Conservation (phyloP, 106 monocot genomes). For the Dioscorea zingiberensis region DNA sequence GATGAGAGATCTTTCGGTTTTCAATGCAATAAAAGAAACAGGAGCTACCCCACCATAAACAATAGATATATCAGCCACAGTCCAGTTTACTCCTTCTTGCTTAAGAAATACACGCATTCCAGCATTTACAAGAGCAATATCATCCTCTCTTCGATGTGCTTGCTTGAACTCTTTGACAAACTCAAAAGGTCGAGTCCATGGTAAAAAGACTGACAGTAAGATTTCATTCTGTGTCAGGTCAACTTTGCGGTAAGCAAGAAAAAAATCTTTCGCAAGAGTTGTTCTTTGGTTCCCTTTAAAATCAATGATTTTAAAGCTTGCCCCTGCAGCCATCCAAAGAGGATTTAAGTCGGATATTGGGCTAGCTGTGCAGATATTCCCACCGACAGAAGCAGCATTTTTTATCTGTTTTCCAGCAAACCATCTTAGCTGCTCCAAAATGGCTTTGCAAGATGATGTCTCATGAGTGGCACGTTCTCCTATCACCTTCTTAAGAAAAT, state of each 20-base stretch:
- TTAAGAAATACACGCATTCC: constrained; percentile 76
- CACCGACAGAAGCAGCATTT: constrained; percentile 96
- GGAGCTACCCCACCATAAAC: constrained; percentile 94
- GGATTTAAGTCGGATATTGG: constrained; percentile 99
- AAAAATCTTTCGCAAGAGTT: constrained; percentile 56
- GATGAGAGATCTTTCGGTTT: constrained; percentile 50
- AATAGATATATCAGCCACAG: constrained; percentile 64
- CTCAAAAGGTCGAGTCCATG: constrained; percentile 81
- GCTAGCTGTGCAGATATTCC: constrained; percentile 98
- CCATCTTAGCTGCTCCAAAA: constrained; percentile 84
- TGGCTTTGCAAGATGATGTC: constrained; percentile 78
- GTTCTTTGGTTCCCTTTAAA: constrained; percentile 54
- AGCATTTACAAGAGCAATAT: constrained; percentile 98
- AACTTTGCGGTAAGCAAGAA: constrained; percentile 91
- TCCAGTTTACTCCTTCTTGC: constrained; percentile 40
- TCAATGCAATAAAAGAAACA: constrained; percentile 54
- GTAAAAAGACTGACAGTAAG: constrained; percentile 67
- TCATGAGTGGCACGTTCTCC: constrained; percentile 41
- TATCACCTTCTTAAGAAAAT: constrained; percentile 46
- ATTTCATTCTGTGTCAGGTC: constrained; percentile 66
- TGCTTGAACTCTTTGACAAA: constrained; percentile 99
- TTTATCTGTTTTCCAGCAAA: constrained; percentile 97
- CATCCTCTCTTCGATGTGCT: constrained; percentile 96
- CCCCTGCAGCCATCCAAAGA: constrained; percentile 86
- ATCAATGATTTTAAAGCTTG: constrained; percentile 63